phyloP scores from a whole-genome alignment of 108 stramenopile genomes.

The Conticribra guillardii region DNA sequence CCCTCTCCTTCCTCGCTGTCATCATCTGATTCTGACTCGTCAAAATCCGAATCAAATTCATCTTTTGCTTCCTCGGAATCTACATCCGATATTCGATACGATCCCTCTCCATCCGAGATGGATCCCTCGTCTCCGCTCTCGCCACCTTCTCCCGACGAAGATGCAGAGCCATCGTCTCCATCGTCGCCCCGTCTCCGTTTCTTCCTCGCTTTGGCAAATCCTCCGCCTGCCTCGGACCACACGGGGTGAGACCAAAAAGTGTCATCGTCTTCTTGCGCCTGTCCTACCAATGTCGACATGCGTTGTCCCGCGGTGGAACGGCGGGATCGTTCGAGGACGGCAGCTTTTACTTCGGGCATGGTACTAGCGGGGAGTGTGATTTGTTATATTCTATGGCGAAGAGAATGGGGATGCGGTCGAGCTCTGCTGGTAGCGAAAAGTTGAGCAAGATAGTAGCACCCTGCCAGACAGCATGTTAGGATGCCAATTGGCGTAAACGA shows the following conservation, averaged over 20 bases:
- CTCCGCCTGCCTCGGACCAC: constrained; percentile 65
- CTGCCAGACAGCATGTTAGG: too few relatives aligned
- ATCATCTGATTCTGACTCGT: constrained; percentile 77
- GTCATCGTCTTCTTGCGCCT: constrained; percentile 83
- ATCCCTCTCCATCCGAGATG: constrained; percentile 50
- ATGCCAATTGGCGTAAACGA: too few relatives aligned
- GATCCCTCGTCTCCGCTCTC: neutral
- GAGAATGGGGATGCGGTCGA: neutral
- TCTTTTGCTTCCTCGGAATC: constrained; percentile 67
- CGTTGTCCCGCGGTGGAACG: constrained; percentile 85
- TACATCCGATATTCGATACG: constrained; percentile 80
- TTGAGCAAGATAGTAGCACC: too few relatives aligned
- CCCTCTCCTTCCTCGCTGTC: constrained; percentile 68
- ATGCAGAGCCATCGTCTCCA: constrained; percentile 9
- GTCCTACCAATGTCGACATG: constrained; percentile 69
- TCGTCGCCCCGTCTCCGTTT: neutral
- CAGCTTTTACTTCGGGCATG: constrained; percentile 47
- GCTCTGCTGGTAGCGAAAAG: too few relatives aligned
- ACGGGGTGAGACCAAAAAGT: constrained; percentile 87
- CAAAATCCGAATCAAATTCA: constrained; percentile 89
- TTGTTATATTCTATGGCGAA: too few relatives aligned
- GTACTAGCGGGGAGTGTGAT: neutral
- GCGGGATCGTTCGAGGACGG: constrained; percentile 63
- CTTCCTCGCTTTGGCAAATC: neutral
- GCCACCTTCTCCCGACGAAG: neutral